A percentile compares a stretch with the other conserved stretches of the same genome.
Conservation (phyloP, 1,284 basidiomycete species). For the Ceratobasidium sp. region DNA sequence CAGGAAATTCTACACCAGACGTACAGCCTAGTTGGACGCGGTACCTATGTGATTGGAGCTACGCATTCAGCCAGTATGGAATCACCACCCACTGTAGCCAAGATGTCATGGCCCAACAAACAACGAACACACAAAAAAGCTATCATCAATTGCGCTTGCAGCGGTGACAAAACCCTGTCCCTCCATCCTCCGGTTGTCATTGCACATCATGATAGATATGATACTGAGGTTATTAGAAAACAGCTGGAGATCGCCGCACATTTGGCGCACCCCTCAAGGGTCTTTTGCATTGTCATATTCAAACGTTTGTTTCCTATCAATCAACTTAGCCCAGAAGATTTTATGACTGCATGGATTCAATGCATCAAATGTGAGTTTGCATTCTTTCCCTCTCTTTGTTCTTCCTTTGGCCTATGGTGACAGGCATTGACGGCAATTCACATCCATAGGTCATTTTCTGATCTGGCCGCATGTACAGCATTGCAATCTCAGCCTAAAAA, state of each 20-base stretch:
- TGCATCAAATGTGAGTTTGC: constrained; percentile 6
- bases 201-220: neutral
- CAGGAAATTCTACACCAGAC: no score
- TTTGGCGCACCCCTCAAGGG: no score
- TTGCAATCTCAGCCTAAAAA: neutral
- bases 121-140: no score
- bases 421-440: neutral
- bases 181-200: neutral
- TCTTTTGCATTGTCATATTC: neutral
- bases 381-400: neutral
- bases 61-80: no score
- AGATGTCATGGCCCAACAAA: no score
- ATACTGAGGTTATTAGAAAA: neutral
- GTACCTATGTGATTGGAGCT: no score
- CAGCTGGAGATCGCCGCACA: no score
- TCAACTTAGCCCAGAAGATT: neutral
- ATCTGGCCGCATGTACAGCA: neutral
- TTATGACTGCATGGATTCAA: neutral
- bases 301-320: neutral
- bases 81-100: no score
- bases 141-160: neutral
- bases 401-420: no score
- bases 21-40: no score
- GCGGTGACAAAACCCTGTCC: neutral
- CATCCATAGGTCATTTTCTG: constrained; percentile 1